phyloP scores from a whole-genome alignment of 176 grass and related monocot genomes.

The Rhipidocladum racemiflorum region DNA sequence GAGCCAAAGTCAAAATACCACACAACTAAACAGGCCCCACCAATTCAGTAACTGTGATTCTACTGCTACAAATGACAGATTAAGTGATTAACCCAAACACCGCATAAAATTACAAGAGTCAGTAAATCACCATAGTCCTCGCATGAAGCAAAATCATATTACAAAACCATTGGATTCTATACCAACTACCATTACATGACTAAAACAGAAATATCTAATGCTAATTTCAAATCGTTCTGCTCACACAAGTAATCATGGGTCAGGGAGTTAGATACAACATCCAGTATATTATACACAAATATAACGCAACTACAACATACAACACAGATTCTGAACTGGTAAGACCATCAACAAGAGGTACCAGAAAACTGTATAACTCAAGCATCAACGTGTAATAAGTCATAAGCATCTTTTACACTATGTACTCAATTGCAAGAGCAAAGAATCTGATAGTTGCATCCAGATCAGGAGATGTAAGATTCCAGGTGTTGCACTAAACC shows the following conservation, averaged over 20 bases:
- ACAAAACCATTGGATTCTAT: background rate
- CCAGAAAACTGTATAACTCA: background rate
- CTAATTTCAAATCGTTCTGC: background rate
- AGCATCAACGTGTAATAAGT: background rate
- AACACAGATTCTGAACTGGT: background rate
- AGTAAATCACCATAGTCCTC: background rate
- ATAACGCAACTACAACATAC: background rate
- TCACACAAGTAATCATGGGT: background rate
- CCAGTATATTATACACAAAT: background rate
- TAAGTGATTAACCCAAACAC: background rate
- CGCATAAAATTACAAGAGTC: constrained; percentile 1
- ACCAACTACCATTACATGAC: background rate
- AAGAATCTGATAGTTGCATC: background rate
- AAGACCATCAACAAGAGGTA: background rate
- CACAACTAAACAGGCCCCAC: background rate
- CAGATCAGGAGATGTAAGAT: background rate
- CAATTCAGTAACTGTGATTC: background rate
- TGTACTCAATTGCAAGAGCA: background rate
- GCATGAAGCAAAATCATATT: background rate
- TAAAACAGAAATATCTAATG: background rate
- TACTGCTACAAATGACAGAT: constrained; percentile 9
- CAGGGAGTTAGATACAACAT: background rate
- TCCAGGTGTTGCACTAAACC: background rate
- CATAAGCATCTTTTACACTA: background rate
- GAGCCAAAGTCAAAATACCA: constrained; percentile 19